A percentile compares a stretch with the other conserved stretches of the same genome.
Conservation (phyloP, 2,329 filamentous ascomycete species). For the Coniella lustricola region DNA sequence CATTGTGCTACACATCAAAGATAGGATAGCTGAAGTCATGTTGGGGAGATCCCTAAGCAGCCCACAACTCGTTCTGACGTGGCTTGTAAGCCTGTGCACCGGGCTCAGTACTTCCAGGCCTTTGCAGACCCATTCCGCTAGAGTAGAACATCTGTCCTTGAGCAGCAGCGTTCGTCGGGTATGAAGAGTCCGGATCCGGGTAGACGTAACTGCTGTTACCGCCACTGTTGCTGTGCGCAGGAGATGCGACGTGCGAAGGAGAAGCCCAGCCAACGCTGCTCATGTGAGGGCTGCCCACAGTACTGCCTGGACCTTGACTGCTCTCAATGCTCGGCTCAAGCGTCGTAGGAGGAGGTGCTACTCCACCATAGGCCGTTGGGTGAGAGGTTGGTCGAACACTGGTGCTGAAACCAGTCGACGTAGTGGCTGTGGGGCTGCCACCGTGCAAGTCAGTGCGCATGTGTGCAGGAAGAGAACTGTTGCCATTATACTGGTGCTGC, state of each 20-base stretch:
- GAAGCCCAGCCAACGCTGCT: constrained; percentile 77
- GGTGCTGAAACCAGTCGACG: constrained; percentile 51
- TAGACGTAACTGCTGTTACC: constrained; percentile 63
- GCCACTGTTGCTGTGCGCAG: constrained; percentile 52
- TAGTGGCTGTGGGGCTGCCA: constrained; percentile 62
- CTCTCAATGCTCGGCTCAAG: constrained; percentile 81
- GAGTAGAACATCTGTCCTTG: constrained; percentile 64
- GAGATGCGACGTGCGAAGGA: constrained; percentile 62
- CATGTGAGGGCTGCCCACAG: constrained; percentile 83
- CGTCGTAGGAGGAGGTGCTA: constrained; percentile 50
- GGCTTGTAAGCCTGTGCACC: constrained; percentile 48
- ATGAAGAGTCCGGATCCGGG: constrained; percentile 67
- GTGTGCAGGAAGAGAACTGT: constrained; percentile 74
- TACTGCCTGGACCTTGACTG: constrained; percentile 61
- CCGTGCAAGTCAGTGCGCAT: constrained; percentile 69
- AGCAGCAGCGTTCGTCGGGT: constrained; percentile 46
- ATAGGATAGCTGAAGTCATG: neutral
- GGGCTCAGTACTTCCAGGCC: constrained; percentile 70
- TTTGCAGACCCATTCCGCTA: constrained; percentile 51
- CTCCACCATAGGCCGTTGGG: constrained; percentile 70
- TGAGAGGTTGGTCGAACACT: constrained; percentile 73
- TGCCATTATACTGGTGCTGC: constrained; percentile 69
- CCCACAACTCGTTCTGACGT: constrained; percentile 47
- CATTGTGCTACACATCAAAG: neutral
- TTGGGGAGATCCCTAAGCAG: constrained; percentile 18